Base-by-base conservation (phyloP, 2,329 filamentous ascomycete species). In the Keithomyces neogunnii region DNA sequence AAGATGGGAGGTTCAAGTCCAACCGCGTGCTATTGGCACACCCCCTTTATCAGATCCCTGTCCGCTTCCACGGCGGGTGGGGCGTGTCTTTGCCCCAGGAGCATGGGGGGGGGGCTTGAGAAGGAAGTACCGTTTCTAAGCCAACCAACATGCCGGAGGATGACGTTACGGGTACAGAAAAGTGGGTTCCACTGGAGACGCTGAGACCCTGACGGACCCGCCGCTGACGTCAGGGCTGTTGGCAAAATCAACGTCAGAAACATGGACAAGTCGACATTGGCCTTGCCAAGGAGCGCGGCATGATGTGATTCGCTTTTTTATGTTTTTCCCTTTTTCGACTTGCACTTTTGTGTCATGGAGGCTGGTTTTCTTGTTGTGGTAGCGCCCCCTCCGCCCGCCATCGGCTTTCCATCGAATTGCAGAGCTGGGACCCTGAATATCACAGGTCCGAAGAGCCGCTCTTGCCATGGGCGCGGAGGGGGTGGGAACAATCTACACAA, bases 221-320 rank as follows among this genome's bases (percentile, higher is more conserved):
- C 62, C 59, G 55, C 56, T 60, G 60, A 65, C 62, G 62, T 65
- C 62, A 65, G n/a, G 39, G 13, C 32, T 31, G 40, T n/a, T 46
- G 53, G 48, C 53, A 40, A 53, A 45, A 47, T 57, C 50, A 46
- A 55, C 53, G 19, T 19, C 19, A 19, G 19, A 19, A 19, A 19
- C 19, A 19, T 19, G 19, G 19, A 19, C 19, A 19, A 19, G 19
- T 19, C 19, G 19, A 19, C 19, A 19, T 19, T 19, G 19, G 19
- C 19, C 19, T 19, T 19, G 19, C 19, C 19, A 19, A 19, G 19
- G 19, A 19, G 19, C 19, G 19, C 19, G 19, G 19, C 19, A 19
- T 19, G 19, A 19, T 19, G 19, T 19, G 19, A 39, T 39, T 11
- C 5, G 36, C 11, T 10, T 39, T n/a, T 13, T 9, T 10, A 39